phyloP scores from a whole-genome alignment of 2,329 filamentous ascomycete species.

The Apiospora koreana region DNA sequence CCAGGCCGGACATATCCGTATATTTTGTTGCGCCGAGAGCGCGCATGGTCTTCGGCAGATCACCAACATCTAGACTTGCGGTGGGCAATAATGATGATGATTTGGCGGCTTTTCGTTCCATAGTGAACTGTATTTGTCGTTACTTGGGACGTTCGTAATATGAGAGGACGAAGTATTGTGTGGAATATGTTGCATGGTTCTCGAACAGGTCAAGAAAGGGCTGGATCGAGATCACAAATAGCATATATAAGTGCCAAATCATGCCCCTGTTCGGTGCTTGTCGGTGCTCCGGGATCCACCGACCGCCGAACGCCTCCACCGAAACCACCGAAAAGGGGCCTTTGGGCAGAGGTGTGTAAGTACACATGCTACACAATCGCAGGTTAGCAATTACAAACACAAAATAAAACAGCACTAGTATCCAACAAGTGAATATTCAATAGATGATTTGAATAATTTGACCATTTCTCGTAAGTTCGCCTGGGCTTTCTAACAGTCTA shows the following conservation, averaged over 20 bases:
- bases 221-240: background rate
- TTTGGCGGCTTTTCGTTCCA: background rate
- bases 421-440: background rate
- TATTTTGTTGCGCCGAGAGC: constrained; percentile 43
- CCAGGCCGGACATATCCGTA: constrained; percentile 39
- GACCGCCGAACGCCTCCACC: background rate
- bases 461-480: background rate
- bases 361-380: background rate
- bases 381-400: background rate
- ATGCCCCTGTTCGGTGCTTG: background rate
- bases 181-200: background rate
- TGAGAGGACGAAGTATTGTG: background rate
- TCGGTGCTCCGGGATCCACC: constrained; percentile 8
- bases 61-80: constrained; percentile 26
- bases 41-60: constrained; percentile 42
- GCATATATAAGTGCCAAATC: background rate
- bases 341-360: background rate
- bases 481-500: background rate
- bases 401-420: background rate
- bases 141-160: too few species aligned
- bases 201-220: background rate
- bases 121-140: too few species aligned
- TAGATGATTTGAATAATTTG: background rate
- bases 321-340: background rate
- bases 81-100: background rate